phyloP scores from a whole-genome alignment of 305 asterid species.

The Plantago rigida region DNA sequence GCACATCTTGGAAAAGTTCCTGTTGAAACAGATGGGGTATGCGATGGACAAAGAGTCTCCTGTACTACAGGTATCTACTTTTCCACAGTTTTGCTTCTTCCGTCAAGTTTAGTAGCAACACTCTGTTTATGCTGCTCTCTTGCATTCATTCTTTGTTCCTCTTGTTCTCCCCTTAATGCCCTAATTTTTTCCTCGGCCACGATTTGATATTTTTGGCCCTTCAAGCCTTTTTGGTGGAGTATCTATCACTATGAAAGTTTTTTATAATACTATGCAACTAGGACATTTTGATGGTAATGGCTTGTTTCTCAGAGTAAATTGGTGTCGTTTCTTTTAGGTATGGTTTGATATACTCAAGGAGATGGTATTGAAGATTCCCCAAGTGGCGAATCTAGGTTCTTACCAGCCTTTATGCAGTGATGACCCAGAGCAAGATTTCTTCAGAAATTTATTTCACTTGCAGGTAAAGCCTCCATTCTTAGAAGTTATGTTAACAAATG shows the following conservation, averaged over 20 bases:
- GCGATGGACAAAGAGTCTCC: constrained; percentile 73
- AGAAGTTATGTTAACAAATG: constrained; percentile 4
- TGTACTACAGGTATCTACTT: constrained; percentile 54
- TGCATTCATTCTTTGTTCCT: constrained; percentile 2
- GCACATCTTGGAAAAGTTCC: constrained; percentile 44
- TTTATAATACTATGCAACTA: background rate
- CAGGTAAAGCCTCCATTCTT: constrained; percentile 48
- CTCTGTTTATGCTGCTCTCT: background rate
- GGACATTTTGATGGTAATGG: constrained; percentile 8
- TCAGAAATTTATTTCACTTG: constrained; percentile 67
- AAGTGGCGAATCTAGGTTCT: constrained; percentile 52
- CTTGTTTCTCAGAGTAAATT: constrained; percentile 15
- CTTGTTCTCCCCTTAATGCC: background rate
- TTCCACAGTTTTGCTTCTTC: constrained; percentile 13
- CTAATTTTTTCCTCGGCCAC: background rate
- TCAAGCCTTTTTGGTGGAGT: background rate
- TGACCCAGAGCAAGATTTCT: constrained; percentile 88
- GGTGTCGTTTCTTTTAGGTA: constrained; percentile 39
- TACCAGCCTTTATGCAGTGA: constrained; percentile 54
- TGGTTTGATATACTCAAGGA: constrained; percentile 85
- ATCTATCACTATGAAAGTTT: background rate
- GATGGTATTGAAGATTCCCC: constrained; percentile 83
- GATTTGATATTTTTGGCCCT: background rate
- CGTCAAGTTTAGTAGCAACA: background rate
- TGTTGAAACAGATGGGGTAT: constrained; percentile 78